Evolutionary conservation across 2,329 filamentous ascomycete genomes (phyloP), one percentile per base, ranked within the genome.

Genomic region (Alternaria sp.): DNA sequence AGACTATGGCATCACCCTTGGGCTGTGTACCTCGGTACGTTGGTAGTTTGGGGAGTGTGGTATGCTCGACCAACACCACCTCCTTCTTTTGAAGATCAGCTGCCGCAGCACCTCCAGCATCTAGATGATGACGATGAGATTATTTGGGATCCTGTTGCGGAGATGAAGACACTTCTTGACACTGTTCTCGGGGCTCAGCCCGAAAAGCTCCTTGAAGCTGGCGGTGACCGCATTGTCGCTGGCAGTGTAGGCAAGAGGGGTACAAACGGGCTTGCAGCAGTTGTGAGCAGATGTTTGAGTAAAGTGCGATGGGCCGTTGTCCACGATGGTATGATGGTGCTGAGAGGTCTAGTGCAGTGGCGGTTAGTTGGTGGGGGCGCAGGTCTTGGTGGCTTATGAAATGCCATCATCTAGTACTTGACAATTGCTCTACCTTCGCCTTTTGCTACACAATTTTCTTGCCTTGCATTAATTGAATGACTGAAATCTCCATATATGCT

Each of bases 231-330:
- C 22, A 55, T 52, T 75, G 26, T 80, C 78, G 24, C 82, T 80
- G 66, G 70, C 0, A 36, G 79, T 1, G 75, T 80, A 16, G 83
- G 83, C 0, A 82, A 82, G 55, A 82, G 81, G 51, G 79, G 82
- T 1, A 86, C 83, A 0, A 82, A 81, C 18, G 85, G 85, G 0
- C 61, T 89, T 46, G 84, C 85, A 0, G 83, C 83, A 59, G 81
- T 85, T 0, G 87, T 89, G 75, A 84, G 84, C 3, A 82, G 84
- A 65, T 81, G 83, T 36, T 67, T 89, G 63, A 83, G 83, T 11
- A 86, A 84, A 57, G 83, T 88, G 1, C 70, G 87, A 52, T 89
- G 87, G 87, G 86, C 85, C 0, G 86, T 89, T 4, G 83, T 89
- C 5, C 86, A 88, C 63, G 85, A 87, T 67, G 87, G 85, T 0